These are phyloP conservation scores for Arabis alpina DNA, from an alignment of 345 rosid genomes.

Conservation along the genomic window DNA sequence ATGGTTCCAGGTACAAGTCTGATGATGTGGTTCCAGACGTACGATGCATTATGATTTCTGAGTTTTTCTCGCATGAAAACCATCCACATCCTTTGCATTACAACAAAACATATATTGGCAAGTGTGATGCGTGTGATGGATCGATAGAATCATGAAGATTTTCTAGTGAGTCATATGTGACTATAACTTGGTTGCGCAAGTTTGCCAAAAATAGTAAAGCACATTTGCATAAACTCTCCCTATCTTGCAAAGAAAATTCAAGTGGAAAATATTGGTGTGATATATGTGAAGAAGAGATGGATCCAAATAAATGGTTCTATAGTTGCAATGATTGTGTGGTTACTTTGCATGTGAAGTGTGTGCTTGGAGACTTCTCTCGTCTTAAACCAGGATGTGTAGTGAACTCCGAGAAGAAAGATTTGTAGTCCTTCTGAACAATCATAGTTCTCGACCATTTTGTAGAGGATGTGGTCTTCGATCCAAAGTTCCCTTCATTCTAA, in stretches of 20 bases:
- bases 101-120: too few species aligned
- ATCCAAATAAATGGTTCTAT: too few species aligned
- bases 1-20: too few species aligned
- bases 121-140: too few species aligned
- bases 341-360: too few species aligned
- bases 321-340: too few species aligned
- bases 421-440: not conserved
- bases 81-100: too few species aligned
- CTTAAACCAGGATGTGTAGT: not conserved
- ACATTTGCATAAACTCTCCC: not conserved
- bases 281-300: too few species aligned
- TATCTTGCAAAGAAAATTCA: not conserved
- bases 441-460: not conserved
- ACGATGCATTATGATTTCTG: too few species aligned
- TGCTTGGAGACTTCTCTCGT: not conserved
- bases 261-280: too few species aligned
- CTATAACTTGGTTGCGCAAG: slow-evolving; percentile 1
- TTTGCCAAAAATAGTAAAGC: not conserved
- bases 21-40: too few species aligned
- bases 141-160: not conserved
- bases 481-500: not conserved
- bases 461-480: not conserved
- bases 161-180: not conserved
- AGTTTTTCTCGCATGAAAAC: too few species aligned
- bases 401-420: not conserved